Evolutionary conservation across 2,329 filamentous ascomycete genomes (phyloP), one percentile per base, ranked within the genome.

Genomic region (Phaeosphaeria sp.): DNA sequence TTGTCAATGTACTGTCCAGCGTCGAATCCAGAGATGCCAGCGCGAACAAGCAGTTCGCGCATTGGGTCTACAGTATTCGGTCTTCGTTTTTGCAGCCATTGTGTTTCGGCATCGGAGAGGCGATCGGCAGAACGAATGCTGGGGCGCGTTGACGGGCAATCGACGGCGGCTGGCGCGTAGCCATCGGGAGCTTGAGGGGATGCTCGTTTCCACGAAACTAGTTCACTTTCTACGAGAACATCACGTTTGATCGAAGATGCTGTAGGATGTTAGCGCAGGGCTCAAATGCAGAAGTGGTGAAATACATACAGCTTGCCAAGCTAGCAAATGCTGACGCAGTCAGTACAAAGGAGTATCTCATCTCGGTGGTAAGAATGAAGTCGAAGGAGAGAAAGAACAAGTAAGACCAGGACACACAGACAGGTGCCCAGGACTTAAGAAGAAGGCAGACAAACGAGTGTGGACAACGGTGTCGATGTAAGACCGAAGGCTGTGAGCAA

Each of bases 1-100:
- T 78, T 79, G 53, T 88, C 83, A 67, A 98, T 87, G 74, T 95
- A 98, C 1, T 79, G 74, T 1, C 81, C 82, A n/a, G 88, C 89
- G 76, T 97, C 89, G 60, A 97, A 94, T 57, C 85, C 87, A n/a
- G 85, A 79, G 61, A 98, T 93, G 67, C 87, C 87, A 70, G 91
- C 83, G 56, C 90, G 86, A 18, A 81, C 81, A 51, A 98, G 83
- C 64, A 96, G 87, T 18, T 89, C 83, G 54, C 83, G 86, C 84
- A 97, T 89, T n/a, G 91, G 88, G 9, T 86, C 78, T 18, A 93
- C 79, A 0, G 92, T 96, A 63, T 89, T 89, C 59, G 87, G 86
- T 61, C 92, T 86, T 56, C 94, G 86, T 59, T 82, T 82, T 50
- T 86, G 73, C 15, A 97, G 82, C 92, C 93, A 97, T 72, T 84